phyloP scores from a whole-genome alignment of 495 filamentous ascomycete genomes.

The Annulohypoxylon maeteangense region DNA sequence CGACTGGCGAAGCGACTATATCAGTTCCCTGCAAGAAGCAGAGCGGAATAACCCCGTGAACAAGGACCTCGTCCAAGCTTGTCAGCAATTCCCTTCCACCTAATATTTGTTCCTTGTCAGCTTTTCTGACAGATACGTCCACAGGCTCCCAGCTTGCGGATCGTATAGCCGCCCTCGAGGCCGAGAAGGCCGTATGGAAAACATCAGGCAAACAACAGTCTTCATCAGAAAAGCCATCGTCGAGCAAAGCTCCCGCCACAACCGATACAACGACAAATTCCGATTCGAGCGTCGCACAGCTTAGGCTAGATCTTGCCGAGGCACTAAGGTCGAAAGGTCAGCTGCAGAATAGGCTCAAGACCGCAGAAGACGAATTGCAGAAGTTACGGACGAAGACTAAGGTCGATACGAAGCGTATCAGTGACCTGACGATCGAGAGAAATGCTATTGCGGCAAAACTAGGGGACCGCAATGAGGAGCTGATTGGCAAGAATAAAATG shows the following conservation, averaged over 20 bases:
- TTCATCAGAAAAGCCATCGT: conserved; percentile 28
- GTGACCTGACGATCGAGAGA: conserved; percentile 70
- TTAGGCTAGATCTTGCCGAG: conserved; percentile 73
- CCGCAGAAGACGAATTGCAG: conserved; percentile 68
- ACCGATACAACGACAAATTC: conserved; percentile 37
- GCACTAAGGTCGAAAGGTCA: conserved; percentile 77
- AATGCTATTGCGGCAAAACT: conserved; percentile 68
- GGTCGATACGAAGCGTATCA: conserved; percentile 67
- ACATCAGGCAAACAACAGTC: conserved; percentile 14
- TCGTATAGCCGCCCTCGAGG: conserved; percentile 67
- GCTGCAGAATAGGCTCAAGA: conserved; percentile 68
- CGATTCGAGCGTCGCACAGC: conserved; percentile 54
- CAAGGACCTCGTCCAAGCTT: conserved; percentile 57
- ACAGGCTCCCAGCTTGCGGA: conserved; percentile 77
- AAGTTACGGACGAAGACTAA: conserved; percentile 66
- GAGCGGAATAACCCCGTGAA: conserved; percentile 57
- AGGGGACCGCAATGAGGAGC: conserved; percentile 85
- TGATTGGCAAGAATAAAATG: conserved; percentile 81
- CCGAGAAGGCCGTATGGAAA: conserved; percentile 56
- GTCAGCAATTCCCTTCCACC: conserved; percentile 46
- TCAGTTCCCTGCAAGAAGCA: conserved; percentile 53
- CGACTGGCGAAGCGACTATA: conserved; percentile 60
- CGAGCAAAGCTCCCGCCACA: conserved; percentile 45
- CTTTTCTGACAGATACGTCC: conserved; percentile 32
- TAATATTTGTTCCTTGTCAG: neutral